A percentile compares a stretch with the other conserved stretches of the same genome.
Evolutionary conservation across 108 stramenopile genomes (phyloP).

Genomic region (Skeletonema tropicum): DNA sequence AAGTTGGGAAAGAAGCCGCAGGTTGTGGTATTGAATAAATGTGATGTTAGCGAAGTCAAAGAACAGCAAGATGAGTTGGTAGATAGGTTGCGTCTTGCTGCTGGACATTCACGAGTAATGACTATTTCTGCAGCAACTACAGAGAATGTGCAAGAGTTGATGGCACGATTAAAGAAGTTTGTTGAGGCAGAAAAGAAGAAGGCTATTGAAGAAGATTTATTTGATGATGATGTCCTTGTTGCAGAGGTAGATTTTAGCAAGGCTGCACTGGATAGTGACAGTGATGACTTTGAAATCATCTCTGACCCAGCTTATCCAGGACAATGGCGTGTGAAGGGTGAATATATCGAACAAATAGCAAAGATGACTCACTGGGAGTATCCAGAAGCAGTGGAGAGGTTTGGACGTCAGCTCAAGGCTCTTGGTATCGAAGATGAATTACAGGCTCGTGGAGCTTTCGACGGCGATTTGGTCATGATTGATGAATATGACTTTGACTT

Average conservation of each 20-base stretch:
- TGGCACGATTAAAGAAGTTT: conserved; percentile 91
- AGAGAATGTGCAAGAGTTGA: conserved; percentile 85
- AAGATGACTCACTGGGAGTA: conserved; percentile 96
- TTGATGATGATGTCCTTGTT: conserved; percentile 71
- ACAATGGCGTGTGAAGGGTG: conserved; percentile 85
- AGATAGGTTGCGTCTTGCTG: conserved; percentile 66
- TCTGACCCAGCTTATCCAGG: conserved; percentile 89
- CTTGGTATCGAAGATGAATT: conserved; percentile 83
- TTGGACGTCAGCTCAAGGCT: conserved; percentile 88
- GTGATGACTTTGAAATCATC: conserved; percentile 87
- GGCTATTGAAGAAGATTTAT: conserved; percentile 67
- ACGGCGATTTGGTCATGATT: conserved; percentile 93
- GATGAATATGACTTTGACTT: conserved; percentile 90
- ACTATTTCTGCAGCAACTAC: conserved; percentile 89
- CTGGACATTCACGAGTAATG: conserved; percentile 85
- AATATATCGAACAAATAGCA: conserved; percentile 89
- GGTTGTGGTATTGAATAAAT: conserved; percentile 95
- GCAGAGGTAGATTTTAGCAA: conserved; percentile 84
- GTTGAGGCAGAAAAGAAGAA: conserved; percentile 74
- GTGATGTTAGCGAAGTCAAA: conserved; percentile 88
- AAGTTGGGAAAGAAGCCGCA: conserved; percentile 91
- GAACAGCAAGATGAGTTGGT: conserved; percentile 75
- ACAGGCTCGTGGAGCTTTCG: conserved; percentile 70
- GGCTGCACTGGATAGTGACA: conserved; percentile 79
- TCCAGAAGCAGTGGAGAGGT: conserved; percentile 89